Conservation (phyloP, 192 early-diverging fungal species). For the Backusella morwellensis region DNA sequence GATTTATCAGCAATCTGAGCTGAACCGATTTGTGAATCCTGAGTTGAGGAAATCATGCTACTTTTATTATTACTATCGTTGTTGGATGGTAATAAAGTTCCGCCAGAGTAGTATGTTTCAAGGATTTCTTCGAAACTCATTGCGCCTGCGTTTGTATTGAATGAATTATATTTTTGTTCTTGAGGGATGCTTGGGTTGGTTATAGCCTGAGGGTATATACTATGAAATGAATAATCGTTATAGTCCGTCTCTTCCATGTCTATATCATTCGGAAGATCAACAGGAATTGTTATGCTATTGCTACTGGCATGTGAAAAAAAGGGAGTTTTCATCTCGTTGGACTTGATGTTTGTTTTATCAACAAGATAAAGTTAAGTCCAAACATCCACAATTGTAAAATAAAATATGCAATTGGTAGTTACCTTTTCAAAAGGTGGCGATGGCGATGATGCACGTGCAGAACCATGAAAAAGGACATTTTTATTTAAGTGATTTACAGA, state of each 20-base stretch:
- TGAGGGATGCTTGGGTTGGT: neutral
- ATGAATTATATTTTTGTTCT: neutral
- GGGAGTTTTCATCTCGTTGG: neutral
- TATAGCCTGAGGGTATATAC: neutral
- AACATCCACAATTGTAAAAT: neutral
- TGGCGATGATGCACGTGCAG: slow-evolving; percentile 11
- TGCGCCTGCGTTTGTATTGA: slow-evolving; percentile 5
- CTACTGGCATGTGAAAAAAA: slow-evolving; percentile 1
- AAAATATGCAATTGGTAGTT: neutral
- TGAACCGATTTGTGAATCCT: neutral
- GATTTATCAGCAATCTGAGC: neutral
- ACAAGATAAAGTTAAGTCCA: neutral
- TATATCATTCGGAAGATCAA: slow-evolving; percentile 3
- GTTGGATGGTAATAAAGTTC: neutral
- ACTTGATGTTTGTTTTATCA: neutral
- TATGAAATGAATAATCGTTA: neutral
- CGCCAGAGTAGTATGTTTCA: slow-evolving; percentile 1
- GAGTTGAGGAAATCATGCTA: neutral
- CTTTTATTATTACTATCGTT: neutral
- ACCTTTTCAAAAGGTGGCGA: neutral
- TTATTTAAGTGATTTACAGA: neutral
- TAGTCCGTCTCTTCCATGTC: slow-evolving; percentile 12
- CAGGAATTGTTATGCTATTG: slow-evolving; percentile 17
- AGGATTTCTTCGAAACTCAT: slow-evolving; percentile 12
- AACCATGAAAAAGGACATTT: slow-evolving; percentile 18